These are phyloP conservation scores for Candida taoyuanica DNA, from an alignment of 805 yeast genomes.

Conservation along the genomic window DNA sequence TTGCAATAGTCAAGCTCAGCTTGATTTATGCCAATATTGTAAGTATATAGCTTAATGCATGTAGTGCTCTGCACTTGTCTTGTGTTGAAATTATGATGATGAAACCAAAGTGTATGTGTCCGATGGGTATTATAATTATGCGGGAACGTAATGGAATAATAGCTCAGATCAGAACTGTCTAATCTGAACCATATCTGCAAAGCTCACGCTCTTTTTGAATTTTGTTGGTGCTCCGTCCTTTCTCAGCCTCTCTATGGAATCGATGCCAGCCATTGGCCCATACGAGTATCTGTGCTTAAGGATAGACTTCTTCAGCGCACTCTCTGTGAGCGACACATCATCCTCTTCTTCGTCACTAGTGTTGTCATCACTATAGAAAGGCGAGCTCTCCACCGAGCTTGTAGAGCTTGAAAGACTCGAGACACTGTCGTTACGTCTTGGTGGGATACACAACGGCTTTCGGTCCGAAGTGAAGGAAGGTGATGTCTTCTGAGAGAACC, in stretches of 20 bases:
- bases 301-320: slow-evolving; percentile 20
- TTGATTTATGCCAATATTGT: too few species aligned
- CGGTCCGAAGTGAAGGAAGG: background rate
- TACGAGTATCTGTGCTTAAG: slow-evolving; percentile 15
- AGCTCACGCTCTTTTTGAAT: slow-evolving; percentile 23
- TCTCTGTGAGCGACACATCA: slow-evolving; percentile 2
- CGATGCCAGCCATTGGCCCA: slow-evolving; percentile 12
- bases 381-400: slow-evolving; percentile 10
- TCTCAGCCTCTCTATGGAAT: slow-evolving; percentile 7
- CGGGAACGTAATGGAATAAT: too few species aligned
- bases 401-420: slow-evolving; percentile 9
- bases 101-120: too few species aligned
- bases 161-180: slow-evolving; percentile 24
- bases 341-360: slow-evolving; percentile 13
- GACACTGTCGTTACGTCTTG: slow-evolving; percentile 8
- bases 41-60: too few species aligned
- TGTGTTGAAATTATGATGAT: too few species aligned
- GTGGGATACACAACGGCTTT: background rate
- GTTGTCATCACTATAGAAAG: slow-evolving; percentile 14
- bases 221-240: background rate
- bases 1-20: too few species aligned
- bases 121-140: too few species aligned
- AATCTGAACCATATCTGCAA: slow-evolving; percentile 26
- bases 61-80: too few species aligned
- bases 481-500: slow-evolving; percentile 7